Evolutionary conservation across 176 grass and related monocot genomes (phyloP).

Genomic region (Ananas comosus): DNA sequence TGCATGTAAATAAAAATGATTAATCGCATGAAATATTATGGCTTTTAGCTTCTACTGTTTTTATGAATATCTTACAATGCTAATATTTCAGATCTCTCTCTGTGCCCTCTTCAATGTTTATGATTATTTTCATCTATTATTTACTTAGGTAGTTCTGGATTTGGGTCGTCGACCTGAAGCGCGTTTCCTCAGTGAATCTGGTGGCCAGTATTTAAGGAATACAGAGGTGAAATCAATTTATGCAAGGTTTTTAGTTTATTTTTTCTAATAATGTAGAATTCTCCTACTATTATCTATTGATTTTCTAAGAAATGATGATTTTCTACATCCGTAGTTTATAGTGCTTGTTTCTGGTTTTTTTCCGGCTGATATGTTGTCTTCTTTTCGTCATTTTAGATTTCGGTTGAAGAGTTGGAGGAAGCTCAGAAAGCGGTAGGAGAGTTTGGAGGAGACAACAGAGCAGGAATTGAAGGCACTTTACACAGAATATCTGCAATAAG

Average conservation of each 20-base stretch:
- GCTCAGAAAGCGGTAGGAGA: constrained; percentile 78
- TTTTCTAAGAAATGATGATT: neutral
- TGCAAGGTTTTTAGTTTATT: neutral
- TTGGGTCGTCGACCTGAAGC: constrained; percentile 90
- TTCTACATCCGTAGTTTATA: neutral
- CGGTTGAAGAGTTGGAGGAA: constrained; percentile 75
- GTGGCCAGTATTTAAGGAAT: constrained; percentile 76
- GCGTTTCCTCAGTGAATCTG: constrained; percentile 79
- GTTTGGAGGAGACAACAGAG: constrained; percentile 91
- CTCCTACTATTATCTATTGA: neutral
- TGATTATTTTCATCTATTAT: neutral
- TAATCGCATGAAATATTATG: no score
- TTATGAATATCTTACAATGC: neutral
- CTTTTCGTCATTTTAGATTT: constrained; percentile 46
- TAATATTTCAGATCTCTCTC: constrained; percentile 5
- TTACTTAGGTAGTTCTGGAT: constrained; percentile 77
- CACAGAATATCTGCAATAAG: constrained; percentile 98
- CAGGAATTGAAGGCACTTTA: constrained; percentile 89
- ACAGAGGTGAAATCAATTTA: constrained; percentile 35
- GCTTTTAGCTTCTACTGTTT: no score
- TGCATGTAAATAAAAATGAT: no score
- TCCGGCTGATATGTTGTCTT: neutral
- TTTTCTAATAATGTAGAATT: constrained; percentile 1
- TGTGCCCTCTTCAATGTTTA: neutral
- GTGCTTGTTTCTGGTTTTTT: neutral